These are phyloP conservation scores for Sophora flavescens DNA, from an alignment of 306 rosid species.

Conservation along the genomic window DNA sequence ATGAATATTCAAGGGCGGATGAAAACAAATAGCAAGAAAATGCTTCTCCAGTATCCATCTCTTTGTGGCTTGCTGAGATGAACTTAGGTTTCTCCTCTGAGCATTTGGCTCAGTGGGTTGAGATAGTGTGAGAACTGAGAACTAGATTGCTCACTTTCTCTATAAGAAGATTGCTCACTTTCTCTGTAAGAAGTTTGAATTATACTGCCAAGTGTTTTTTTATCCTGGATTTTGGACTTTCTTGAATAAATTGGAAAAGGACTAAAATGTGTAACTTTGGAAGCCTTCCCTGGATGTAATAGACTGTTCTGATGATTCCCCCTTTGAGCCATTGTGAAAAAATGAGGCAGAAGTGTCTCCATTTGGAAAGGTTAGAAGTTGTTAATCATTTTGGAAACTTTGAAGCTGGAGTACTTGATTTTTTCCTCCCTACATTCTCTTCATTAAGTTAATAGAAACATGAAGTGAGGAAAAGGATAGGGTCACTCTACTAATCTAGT, in stretches of 20 bases:
- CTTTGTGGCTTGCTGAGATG: background rate
- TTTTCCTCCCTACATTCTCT: background rate
- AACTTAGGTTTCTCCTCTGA: background rate
- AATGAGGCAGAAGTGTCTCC: background rate
- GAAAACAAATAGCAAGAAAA: background rate
- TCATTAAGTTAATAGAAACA: constrained; percentile 11
- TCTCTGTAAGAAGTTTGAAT: background rate
- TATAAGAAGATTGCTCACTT: background rate
- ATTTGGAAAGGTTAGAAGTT: background rate
- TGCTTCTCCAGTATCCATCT: background rate
- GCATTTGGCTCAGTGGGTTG: background rate
- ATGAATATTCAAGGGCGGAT: background rate
- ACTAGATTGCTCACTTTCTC: background rate
- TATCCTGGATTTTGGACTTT: background rate
- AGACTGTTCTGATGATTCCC: background rate
- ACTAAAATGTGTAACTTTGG: background rate
- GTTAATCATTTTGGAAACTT: background rate
- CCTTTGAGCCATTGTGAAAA: background rate
- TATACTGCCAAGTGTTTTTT: background rate
- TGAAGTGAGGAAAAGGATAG: constrained; percentile 14
- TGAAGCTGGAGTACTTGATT: constrained; percentile 8
- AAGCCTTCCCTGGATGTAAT: background rate
- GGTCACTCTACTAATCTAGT: constrained; percentile 16
- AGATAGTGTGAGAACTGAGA: constrained; percentile 1
- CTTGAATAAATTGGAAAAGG: background rate